phyloP scores from a whole-genome alignment of 2,329 filamentous ascomycete genomes.

The Penicillium verrucosum region DNA sequence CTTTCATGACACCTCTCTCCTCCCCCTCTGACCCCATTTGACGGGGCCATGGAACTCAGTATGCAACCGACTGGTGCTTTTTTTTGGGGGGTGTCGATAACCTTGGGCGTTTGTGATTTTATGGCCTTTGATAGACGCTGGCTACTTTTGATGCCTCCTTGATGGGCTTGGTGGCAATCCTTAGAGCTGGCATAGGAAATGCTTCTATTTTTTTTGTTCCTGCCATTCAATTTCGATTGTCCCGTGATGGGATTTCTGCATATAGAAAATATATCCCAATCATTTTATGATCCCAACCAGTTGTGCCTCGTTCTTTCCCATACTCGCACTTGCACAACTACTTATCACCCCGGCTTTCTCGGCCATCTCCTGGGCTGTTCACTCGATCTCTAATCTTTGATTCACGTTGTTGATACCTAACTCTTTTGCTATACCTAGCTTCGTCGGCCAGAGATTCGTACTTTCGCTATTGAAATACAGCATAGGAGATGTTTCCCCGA shows the following conservation, averaged over 20 bases:
- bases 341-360: too few species aligned
- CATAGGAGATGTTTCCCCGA: neutral
- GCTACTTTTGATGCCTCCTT: constrained; percentile 10
- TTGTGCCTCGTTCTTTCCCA: constrained; percentile 6
- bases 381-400: neutral
- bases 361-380: too few species aligned
- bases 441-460: too few species aligned
- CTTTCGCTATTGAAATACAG: neutral
- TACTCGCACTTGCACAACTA: neutral
- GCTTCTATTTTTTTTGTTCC: constrained; percentile 9
- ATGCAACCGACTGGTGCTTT: constrained; percentile 16
- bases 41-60: constrained; percentile 7
- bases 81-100: constrained; percentile 17
- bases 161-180: constrained; percentile 12
- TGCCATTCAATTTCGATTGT: constrained; percentile 17
- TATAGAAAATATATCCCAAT: constrained; percentile 25
- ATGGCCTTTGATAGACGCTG: constrained; percentile 17
- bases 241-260: constrained; percentile 18
- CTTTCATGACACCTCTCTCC: constrained; percentile 15
- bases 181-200: constrained; percentile 16
- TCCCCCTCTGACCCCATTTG: constrained; percentile 10
- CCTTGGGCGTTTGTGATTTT: constrained; percentile 20
- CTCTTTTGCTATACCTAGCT: neutral
- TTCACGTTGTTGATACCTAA: too few species aligned
- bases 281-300: constrained; percentile 6